Evolutionary conservation across 1,139 yeast genomes (phyloP), one percentile per base, ranked within the genome.

Genomic region (Debaryomyces coudertii): DNA sequence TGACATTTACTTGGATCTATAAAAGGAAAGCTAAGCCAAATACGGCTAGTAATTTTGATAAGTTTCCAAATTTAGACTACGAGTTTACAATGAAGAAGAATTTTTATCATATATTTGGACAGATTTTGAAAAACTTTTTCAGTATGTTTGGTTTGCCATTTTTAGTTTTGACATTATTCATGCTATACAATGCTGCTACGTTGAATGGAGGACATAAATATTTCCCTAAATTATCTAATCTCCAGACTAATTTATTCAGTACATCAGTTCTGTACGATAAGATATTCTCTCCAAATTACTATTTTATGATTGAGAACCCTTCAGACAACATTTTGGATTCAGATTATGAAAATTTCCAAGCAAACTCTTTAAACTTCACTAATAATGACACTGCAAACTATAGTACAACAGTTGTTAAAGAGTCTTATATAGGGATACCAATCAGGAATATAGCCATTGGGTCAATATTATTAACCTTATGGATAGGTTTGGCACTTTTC

Each of bases 111-210:
- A 52, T 65, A 11, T 44, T 67, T 15, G 82, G 82, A 2, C 62
- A 67, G 25, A 44, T 65, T 1, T 49, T 73, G 3, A 62, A 63
- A 42, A 58, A 66, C 28, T 71, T 70, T 46, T 57, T 77, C 51
- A 53, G 60, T 25, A 49, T 66, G 2, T 75, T 75, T 55, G 76
- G 76, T 0, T 63, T 70, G 39, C 84, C 85, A 2, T 74, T 79
- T 43, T 61, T 79, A 44, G 63, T 76, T 0, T 56, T 76, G 31
- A 68, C 80, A 0, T 55, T 71, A 2, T 76, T 63, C 49, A 61
- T 76, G 54, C 67, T 78, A 56, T 50, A 56, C 47, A 46, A 58
- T 6, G 63, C 69, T 6, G 60, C 48, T 7, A 51, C 51, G 23
- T 36, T 52, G 8, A 53, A 52, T 39, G 54, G 45, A 15, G 51